Evolutionary conservation across 345 rosid species (phyloP).

Genomic region (Syzygium grande): DNA sequence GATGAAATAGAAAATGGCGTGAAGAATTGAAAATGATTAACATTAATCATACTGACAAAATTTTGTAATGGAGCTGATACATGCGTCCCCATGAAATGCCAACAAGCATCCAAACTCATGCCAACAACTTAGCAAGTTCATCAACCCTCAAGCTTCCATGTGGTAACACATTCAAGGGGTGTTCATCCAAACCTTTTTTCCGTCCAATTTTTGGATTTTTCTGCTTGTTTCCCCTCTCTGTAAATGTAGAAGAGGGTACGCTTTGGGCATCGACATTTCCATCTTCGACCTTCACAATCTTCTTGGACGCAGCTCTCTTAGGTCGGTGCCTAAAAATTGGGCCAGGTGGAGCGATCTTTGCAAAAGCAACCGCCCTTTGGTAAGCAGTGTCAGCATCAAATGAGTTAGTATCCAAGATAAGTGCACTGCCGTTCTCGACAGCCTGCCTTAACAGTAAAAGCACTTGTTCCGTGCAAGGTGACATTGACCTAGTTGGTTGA

Average conservation of each 20-base stretch:
- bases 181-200: constrained; percentile 14
- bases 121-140: constrained; percentile 80
- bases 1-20: not conserved
- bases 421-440: constrained; percentile 60
- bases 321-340: constrained; percentile 42
- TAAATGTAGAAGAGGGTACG: constrained; percentile 3
- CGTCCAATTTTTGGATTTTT: constrained; percentile 8
- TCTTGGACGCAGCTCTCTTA: constrained; percentile 20
- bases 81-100: not conserved
- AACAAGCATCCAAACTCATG: constrained; percentile 12
- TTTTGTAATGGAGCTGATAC: not conserved
- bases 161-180: constrained; percentile 19
- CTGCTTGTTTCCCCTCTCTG: constrained; percentile 9
- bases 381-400: constrained; percentile 59
- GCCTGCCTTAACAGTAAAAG: constrained; percentile 53
- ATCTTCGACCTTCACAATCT: constrained; percentile 25
- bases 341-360: constrained; percentile 48
- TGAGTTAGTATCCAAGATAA: constrained; percentile 32
- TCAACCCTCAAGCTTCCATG: constrained; percentile 65
- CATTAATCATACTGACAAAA: not conserved
- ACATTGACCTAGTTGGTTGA: not conserved
- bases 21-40: not conserved
- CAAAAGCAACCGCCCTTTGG: constrained; percentile 46
- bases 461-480: constrained; percentile 28
- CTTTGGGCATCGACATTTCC: not conserved